Conservation (phyloP, 140 eudicot species). For the Stevia rebaudiana region DNA sequence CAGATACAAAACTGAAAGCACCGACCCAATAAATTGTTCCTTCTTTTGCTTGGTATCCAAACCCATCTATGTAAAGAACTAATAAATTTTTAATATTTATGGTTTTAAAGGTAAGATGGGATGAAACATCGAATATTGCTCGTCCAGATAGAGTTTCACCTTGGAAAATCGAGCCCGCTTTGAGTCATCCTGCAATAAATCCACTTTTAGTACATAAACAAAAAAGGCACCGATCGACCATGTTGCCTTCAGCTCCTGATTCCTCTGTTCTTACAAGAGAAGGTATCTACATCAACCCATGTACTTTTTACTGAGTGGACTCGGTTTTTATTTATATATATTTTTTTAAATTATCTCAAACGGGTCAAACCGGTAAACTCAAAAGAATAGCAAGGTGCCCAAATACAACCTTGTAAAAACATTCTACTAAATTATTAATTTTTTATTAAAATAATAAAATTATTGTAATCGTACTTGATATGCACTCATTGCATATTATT, state of each 20-base stretch:
- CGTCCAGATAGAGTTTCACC: conserved; percentile 97
- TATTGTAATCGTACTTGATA: too few relatives aligned
- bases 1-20: too few relatives aligned
- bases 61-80: too few relatives aligned
- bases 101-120: conserved; percentile 70
- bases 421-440: too few relatives aligned
- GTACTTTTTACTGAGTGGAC: not conserved
- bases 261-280: conserved; percentile 84
- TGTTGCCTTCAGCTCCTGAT: conserved; percentile 71
- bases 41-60: too few relatives aligned
- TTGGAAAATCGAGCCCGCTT: conserved; percentile 91
- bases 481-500: too few relatives aligned
- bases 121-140: conserved; percentile 75
- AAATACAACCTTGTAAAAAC: too few relatives aligned
- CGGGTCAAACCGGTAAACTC: too few relatives aligned
- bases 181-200: conserved; percentile 67
- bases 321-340: not conserved
- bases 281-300: conserved; percentile 36
- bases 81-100: not conserved
- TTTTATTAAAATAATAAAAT: too few relatives aligned
- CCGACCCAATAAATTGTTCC: too few relatives aligned
- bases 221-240: conserved; percentile 71
- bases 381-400: too few relatives aligned
- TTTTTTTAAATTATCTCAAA: too few relatives aligned
- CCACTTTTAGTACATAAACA: conserved; percentile 70